Conservation (phyloP, 768 basidiomycete genomes). For the Lactarius vividus region DNA sequence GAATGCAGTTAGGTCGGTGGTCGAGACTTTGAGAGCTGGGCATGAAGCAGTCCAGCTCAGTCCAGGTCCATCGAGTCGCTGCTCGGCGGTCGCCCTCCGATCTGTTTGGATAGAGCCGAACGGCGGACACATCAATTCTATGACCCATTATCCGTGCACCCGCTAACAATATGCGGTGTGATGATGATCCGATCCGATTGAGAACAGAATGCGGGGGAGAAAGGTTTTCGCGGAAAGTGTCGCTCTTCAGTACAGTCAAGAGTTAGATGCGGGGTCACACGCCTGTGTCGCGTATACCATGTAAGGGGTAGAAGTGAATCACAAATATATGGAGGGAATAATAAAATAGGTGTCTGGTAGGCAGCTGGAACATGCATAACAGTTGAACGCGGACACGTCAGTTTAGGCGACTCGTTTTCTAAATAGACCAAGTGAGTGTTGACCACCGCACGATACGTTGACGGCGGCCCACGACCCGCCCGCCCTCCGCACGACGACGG, state of each 20-base stretch:
- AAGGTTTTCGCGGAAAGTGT: neutral
- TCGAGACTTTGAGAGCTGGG: neutral
- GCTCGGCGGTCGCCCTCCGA: neutral
- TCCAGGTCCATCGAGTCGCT: neutral
- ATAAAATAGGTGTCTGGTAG: slow-evolving; percentile 18
- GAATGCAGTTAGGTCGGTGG: neutral
- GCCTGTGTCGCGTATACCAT: slow-evolving; percentile 8
- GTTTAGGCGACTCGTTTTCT: slow-evolving; percentile 23
- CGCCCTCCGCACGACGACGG: slow-evolving; percentile 64
- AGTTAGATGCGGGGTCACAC: neutral
- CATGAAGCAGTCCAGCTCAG: neutral
- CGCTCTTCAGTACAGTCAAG: neutral
- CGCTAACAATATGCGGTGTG: neutral
- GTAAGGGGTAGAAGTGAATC: neutral
- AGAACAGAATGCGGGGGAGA: neutral
- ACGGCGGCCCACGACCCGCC: slow-evolving; percentile 68
- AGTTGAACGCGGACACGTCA: neutral
- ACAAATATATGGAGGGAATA: slow-evolving; percentile 18
- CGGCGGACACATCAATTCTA: neutral
- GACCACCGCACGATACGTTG: slow-evolving; percentile 71
- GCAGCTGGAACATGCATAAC: neutral
- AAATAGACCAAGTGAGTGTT: slow-evolving; percentile 57
- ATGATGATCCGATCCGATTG: neutral
- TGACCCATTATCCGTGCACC: neutral
- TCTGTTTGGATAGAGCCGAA: neutral